These are phyloP conservation scores for Flaveria sonorensis DNA, from an alignment of 129 eudicot species.

Conservation along the genomic window DNA sequence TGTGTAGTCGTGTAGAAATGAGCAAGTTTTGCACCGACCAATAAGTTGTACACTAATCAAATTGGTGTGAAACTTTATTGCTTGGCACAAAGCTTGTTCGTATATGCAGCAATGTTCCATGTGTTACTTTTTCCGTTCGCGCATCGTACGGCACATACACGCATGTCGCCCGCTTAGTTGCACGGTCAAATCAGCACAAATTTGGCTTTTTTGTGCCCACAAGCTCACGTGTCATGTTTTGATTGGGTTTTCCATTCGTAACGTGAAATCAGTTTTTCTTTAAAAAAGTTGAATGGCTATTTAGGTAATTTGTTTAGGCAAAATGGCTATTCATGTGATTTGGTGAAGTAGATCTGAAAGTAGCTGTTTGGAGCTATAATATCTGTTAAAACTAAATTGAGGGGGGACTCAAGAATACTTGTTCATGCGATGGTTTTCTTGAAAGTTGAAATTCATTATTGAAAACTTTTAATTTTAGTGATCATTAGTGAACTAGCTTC, in stretches of 20 bases:
- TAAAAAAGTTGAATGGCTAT: too few species aligned
- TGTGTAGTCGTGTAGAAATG: neutral
- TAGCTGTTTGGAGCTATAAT: neutral
- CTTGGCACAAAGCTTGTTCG: too few species aligned
- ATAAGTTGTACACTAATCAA: too few species aligned
- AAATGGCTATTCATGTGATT: too few species aligned
- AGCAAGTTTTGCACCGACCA: too few species aligned
- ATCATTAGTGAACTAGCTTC: neutral
- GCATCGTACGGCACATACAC: too few species aligned
- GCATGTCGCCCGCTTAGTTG: too few species aligned
- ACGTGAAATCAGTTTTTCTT: too few species aligned
- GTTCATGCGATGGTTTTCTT: neutral
- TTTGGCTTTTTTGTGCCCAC: neutral
- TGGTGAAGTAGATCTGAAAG: too few species aligned
- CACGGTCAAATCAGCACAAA: neutral
- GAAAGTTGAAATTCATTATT: neutral
- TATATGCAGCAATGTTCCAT: neutral
- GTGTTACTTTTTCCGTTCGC: neutral
- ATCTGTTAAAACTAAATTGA: neutral
- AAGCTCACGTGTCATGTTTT: neutral
- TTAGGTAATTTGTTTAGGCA: too few species aligned
- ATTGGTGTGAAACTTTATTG: too few species aligned
- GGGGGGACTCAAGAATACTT: neutral
- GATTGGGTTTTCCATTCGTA: neutral
- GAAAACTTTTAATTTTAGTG: neutral